Base-by-base conservation (phyloP, 352 stramenopile genomes). In the Phytophthora pseudosyringae region DNA sequence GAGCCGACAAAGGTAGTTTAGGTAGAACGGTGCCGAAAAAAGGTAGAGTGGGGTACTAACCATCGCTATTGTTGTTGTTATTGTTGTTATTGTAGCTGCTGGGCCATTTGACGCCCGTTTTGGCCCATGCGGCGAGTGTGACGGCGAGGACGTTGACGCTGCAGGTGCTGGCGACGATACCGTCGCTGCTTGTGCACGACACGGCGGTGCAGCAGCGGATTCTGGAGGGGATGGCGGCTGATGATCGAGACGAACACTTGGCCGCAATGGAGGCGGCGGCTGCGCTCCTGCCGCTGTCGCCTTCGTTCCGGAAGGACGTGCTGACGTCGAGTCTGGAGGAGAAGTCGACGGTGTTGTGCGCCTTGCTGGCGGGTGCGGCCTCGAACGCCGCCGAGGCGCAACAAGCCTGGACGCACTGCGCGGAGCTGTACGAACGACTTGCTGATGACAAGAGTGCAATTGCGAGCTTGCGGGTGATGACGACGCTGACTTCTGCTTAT, bases 161-260 rank as follows among this genome's bases (percentile, higher is more conserved):
- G 44, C 67, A 75, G 16, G 41, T 88, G 41, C 36, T 88, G 16
- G 79, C 66, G 35, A 80, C 76, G 4, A 83, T 88, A 71, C 71
- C 79, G 40, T 74, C 67, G 16, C 47, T 83, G 3, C 29, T 81
- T 49, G 26, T 63, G 29, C 28, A 65, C 8, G 69, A 86, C 35
- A 44, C 40, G 13, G 47, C 39, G 5, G 21, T 78, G 7, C 70
- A 80, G 9, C 44, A 73, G 11, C 49, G 73, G 48, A 64, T 74
- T 60, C 18, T 74, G 1, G 55, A 45, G 33, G 43, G 26, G 8
- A 35, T 77, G 46, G 32, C 35, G 7, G 50, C 69, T 50, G 52
- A 62, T 28, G 43, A 76, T 46, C 26, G 21, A 12, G 56, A 72
- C n/a, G 69, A 80, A 47, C 49, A 48, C 4, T 25, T 13, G 8